A percentile compares a stretch with the other conserved stretches of the same genome.
phyloP scores from a whole-genome alignment of 148 eudicot genomes.

The Selenicereus undatus region DNA sequence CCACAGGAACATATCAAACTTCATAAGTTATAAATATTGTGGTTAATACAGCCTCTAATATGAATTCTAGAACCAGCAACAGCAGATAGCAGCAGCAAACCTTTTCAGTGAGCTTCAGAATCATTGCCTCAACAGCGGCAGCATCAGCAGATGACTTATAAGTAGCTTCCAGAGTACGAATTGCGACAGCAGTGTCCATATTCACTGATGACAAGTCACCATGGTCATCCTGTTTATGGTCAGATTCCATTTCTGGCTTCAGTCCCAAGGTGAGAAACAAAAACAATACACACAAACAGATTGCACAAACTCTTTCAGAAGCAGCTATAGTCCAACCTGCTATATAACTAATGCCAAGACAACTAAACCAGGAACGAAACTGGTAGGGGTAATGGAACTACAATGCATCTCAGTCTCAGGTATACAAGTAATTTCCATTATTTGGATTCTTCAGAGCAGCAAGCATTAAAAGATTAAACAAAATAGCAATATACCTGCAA shows the following conservation, averaged over 20 bases:
- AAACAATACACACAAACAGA: background rate
- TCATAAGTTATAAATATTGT: background rate
- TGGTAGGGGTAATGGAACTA: background rate
- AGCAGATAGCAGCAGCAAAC: slow-evolving; percentile 32
- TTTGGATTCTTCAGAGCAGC: background rate
- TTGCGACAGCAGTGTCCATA: slow-evolving; percentile 99
- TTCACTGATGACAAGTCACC: slow-evolving; percentile 92
- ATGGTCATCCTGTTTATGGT: slow-evolving; percentile 75
- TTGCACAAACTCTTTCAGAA: background rate
- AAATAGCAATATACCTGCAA: slow-evolving; percentile 58
- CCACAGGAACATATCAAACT: no score
- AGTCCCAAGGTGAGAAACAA: slow-evolving; percentile 1
- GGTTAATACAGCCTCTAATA: background rate
- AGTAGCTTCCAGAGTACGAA: slow-evolving; percentile 96
- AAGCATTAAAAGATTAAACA: background rate
- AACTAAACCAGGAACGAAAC: background rate
- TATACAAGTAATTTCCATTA: background rate
- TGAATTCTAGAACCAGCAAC: background rate
- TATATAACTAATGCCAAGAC: background rate
- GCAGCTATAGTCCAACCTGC: no score
- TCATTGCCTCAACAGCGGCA: slow-evolving; percentile 92
- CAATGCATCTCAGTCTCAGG: background rate
- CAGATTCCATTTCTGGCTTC: background rate
- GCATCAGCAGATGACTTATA: slow-evolving; percentile 94
- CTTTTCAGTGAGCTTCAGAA: slow-evolving; percentile 81